Base-by-base conservation (phyloP, 2,329 filamentous ascomycete species). In the Cytospora chrysosperma region DNA sequence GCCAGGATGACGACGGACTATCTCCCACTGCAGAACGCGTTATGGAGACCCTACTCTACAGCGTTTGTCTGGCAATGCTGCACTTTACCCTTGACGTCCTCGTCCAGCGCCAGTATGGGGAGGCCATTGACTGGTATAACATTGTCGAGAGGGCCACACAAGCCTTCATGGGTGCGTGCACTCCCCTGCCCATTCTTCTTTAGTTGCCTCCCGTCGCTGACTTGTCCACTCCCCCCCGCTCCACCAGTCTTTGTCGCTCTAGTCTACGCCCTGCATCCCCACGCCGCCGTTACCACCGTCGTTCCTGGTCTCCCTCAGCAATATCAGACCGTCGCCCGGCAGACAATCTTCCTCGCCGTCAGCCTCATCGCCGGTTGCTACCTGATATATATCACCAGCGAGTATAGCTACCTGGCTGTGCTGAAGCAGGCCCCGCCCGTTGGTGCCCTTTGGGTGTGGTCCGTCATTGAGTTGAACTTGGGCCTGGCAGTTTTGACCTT, bases 401-500 rank as follows among this genome's bases (percentile, higher is more conserved):
- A 81, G 32, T 85, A 88, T 68, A 86, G 89, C 5, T 98, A 97
- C 71, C 87, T 96, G 69, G 90, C 90, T 8, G 88, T 96, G 24
- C 93, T 98, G 92, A 96, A 97, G 79, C 88, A 87, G 67, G 90
- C 93, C 0, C 95, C 95, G n/a, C 88, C 93, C 6, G 75, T 97
- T 17, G 95, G 92, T 0, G 94, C 91, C 49, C 75, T 98, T 21
- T 98, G 94, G 93, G 84, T 98, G 5, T 98, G 94, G 93, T 87
- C 90, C 34, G 88, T 98, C 26, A 83, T 98, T 54, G 95, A 99
- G 78, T 83, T 97, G 77, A 84, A 92, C 61, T 78, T 96, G 49
- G 71, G 81, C 0, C 87, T 85, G 71, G 91, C 90, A 0, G 77
- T 88, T 1, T 68, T 76, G 15, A 88, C 85, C 68, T 72, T 88